Evolutionary conservation across 2,329 filamentous ascomycete genomes (phyloP), one percentile per base, ranked within the genome.

Genomic region (Trematosphaeria pertusa): DNA sequence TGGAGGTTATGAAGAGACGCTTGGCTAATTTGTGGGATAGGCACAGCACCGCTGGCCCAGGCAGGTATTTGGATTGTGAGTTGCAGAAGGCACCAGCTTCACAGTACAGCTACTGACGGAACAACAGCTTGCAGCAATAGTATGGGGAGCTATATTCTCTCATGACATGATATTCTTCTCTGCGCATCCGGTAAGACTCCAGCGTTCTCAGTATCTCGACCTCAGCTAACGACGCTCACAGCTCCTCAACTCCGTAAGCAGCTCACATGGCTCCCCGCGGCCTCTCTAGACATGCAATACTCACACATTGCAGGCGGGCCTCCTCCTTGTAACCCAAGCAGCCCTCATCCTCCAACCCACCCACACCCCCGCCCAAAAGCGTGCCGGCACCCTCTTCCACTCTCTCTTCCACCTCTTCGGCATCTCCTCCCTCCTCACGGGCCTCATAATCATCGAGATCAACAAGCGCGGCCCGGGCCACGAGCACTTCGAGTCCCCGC

Each of bases 331-430:
- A 61, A 81, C 88, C 14, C 87, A 97, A 78, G 87, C 87, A 44
- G 84, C 92, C 56, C 84, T 97, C 41, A 77, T 94, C 58, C 82
- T 97, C 26, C 94, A 99, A 71, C 94, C 93, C 1, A 96, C 93
- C 0, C 83, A 88, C 61, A 89, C 89, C 0, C 77, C 86, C 2
- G 72, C 78, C 12, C 89, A 96, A 74, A 97, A 97, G 74, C 73
- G 73, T 30, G 59, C 76, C 20, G 85, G 84, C 34, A 82, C 85
- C 14, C 73, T 78, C 58, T 70, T 83, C 36, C 93, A 99, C 73
- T 86, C 85, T 18, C 73, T 76, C 10, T 77, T 97, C 56, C 91
- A 91, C 69, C 73, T 84, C 20, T 60, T 89, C 36, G 84, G 85
- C 32, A 74, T 89, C 42, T 74, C 83, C 8, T 67, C 81, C 40